These are phyloP conservation scores for Artemisia argyi DNA, from an alignment of 129 eudicot species.

Conservation along the genomic window DNA sequence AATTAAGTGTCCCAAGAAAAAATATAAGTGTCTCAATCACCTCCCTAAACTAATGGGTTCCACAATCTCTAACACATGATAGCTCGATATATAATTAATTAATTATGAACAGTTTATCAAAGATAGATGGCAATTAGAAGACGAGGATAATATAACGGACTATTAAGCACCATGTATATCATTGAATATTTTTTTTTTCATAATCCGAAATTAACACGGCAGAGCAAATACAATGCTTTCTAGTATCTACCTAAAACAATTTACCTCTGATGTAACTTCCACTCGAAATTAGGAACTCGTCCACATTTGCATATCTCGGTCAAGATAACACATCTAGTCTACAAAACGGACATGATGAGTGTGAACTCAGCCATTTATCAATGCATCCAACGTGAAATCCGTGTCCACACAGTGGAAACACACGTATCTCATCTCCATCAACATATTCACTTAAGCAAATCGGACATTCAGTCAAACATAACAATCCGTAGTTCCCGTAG, in stretches of 20 bases:
- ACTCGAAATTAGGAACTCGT: conserved; percentile 24
- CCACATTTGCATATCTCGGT: conserved; percentile 25
- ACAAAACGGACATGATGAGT: conserved; percentile 37
- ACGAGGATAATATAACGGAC: too few relatives aligned
- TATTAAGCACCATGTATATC: too few relatives aligned
- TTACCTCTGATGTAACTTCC: not conserved
- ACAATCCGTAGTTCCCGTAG: not conserved
- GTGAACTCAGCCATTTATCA: conserved; percentile 45
- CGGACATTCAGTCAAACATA: conserved; percentile 32
- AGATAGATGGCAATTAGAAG: too few relatives aligned
- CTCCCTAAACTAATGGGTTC: too few relatives aligned
- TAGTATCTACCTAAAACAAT: not conserved
- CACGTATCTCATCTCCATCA: conserved; percentile 43
- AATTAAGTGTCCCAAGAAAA: too few relatives aligned
- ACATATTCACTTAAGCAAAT: conserved; percentile 37
- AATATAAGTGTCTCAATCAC: too few relatives aligned
- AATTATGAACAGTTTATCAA: too few relatives aligned
- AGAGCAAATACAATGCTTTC: not conserved
- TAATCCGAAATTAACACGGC: not conserved
- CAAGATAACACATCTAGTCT: conserved; percentile 22
- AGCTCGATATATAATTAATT: too few relatives aligned
- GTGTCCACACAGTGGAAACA: conserved; percentile 49
- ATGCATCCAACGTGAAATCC: conserved; percentile 50
- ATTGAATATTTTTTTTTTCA: too few relatives aligned
- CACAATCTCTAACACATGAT: too few relatives aligned